Conservation (phyloP, 1,284 basidiomycete genomes). For the Ceratobasidium sp. region DNA sequence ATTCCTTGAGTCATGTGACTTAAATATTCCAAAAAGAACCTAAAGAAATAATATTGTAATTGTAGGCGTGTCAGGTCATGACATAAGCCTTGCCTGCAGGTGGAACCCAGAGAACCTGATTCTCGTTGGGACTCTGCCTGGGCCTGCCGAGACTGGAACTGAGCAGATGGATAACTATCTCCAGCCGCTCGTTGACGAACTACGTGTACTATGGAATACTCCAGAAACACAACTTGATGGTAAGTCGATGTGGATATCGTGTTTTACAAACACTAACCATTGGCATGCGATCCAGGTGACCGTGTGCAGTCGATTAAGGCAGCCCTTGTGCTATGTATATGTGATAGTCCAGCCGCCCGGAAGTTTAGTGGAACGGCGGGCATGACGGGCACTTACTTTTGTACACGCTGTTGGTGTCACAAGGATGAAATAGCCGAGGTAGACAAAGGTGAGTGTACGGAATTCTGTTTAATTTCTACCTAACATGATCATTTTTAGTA, state of each 20-base stretch:
- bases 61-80: too few relatives aligned
- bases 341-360: conserved; percentile 32
- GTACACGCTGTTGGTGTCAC: conserved; percentile 26
- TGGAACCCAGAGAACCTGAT: conserved; percentile 30
- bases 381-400: conserved; percentile 12
- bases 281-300: background rate
- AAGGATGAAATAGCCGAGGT: conserved; percentile 16
- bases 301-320: conserved; percentile 12
- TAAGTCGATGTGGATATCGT: too few relatives aligned
- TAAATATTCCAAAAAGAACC: too few relatives aligned
- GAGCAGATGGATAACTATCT: conserved; percentile 23
- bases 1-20: too few relatives aligned
- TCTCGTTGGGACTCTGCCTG: conserved; percentile 25
- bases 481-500: background rate
- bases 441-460: conserved; percentile 4
- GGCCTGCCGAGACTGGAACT: conserved; percentile 23
- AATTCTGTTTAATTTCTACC: background rate
- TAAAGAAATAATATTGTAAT: too few relatives aligned
- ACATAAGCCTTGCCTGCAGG: background rate
- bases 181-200: conserved; percentile 10
- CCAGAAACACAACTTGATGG: background rate
- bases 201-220: conserved; percentile 20
- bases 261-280: too few relatives aligned
- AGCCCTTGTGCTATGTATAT: conserved; percentile 25
- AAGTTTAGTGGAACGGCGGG: conserved; percentile 23